Percentiles rank a stretch among this genome's conserved stretches.
Conservation (phyloP, 495 filamentous ascomycete species). For the Aspergillus diversus region DNA sequence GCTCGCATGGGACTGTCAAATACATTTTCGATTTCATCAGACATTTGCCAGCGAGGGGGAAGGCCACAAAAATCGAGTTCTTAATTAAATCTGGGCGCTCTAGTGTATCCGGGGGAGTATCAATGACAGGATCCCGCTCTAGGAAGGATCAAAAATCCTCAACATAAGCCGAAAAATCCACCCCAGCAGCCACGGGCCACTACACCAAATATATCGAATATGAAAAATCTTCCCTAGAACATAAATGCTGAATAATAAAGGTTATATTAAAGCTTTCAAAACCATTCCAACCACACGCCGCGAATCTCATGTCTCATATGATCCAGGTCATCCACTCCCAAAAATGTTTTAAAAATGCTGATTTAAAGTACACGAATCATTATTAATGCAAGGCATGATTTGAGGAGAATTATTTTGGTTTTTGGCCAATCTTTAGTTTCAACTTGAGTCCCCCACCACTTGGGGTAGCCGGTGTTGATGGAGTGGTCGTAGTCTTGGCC, state of each 20-base stretch:
- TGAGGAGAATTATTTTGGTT: slow-evolving; percentile 33
- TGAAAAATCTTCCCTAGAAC: slow-evolving; percentile 9
- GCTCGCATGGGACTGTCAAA: slow-evolving; percentile 45
- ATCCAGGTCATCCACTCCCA: slow-evolving; percentile 17
- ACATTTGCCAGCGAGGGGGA: slow-evolving; percentile 29
- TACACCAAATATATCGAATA: slow-evolving; percentile 14
- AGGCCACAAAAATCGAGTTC: slow-evolving; percentile 15
- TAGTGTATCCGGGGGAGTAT: background rate
- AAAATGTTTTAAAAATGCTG: slow-evolving; percentile 18
- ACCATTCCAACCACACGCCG: slow-evolving; percentile 24
- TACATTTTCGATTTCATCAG: slow-evolving; percentile 33
- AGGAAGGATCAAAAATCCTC: background rate
- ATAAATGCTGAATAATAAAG: slow-evolving; percentile 16
- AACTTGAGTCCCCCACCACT: slow-evolving; percentile 45
- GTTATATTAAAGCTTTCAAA: slow-evolving; percentile 13
- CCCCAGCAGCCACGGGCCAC: slow-evolving; percentile 2
- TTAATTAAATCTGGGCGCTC: background rate
- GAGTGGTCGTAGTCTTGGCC: slow-evolving; percentile 33
- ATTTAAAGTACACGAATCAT: slow-evolving; percentile 27
- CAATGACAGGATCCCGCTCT: background rate
- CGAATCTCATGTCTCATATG: slow-evolving; percentile 16
- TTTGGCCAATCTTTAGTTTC: slow-evolving; percentile 48
- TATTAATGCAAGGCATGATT: background rate
- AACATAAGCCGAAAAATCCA: background rate
- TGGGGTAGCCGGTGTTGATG: slow-evolving; percentile 41